A percentile compares a stretch with the other conserved stretches of the same genome.
Conservation (phyloP, 805 yeast species). For the Hanseniaspora lachancei region DNA sequence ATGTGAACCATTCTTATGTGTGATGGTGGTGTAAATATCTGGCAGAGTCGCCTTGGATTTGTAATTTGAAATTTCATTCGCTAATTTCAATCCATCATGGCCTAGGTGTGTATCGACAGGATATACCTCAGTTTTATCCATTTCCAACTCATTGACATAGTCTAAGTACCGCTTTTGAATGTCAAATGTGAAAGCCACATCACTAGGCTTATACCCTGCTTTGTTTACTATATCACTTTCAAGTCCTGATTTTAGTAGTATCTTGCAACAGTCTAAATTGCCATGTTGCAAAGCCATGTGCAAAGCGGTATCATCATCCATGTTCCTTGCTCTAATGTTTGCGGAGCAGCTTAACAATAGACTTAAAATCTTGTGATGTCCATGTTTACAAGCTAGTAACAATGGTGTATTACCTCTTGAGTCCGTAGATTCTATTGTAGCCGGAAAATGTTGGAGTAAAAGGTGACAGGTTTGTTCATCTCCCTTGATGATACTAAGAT, state of each 20-base stretch:
- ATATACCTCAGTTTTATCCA: neutral
- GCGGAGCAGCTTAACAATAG: slow-evolving; percentile 64
- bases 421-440: slow-evolving; percentile 38
- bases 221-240: slow-evolving; percentile 38
- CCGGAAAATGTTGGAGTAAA: slow-evolving; percentile 51
- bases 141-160: slow-evolving; percentile 18
- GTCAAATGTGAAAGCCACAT: slow-evolving; percentile 43
- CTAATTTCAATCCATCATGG: neutral
- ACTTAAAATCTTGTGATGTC: slow-evolving; percentile 50
- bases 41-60: neutral
- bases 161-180: slow-evolving; percentile 33
- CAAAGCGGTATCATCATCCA: slow-evolving; percentile 66
- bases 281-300: slow-evolving; percentile 73
- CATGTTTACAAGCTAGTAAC: slow-evolving; percentile 52
- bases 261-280: slow-evolving; percentile 40
- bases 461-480: slow-evolving; percentile 64
- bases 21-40: neutral
- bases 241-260: slow-evolving; percentile 35
- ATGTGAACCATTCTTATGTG: neutral
- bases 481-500: slow-evolving; percentile 49
- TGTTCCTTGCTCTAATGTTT: slow-evolving; percentile 57
- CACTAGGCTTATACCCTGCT: slow-evolving; percentile 54
- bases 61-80: neutral
- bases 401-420: slow-evolving; percentile 45
- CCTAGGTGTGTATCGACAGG: neutral